A percentile compares a stretch with the other conserved stretches of the same genome.
Evolutionary conservation across 805 yeast genomes (phyloP).

Genomic region (Wickerhamiella vanderwaltii): DNA sequence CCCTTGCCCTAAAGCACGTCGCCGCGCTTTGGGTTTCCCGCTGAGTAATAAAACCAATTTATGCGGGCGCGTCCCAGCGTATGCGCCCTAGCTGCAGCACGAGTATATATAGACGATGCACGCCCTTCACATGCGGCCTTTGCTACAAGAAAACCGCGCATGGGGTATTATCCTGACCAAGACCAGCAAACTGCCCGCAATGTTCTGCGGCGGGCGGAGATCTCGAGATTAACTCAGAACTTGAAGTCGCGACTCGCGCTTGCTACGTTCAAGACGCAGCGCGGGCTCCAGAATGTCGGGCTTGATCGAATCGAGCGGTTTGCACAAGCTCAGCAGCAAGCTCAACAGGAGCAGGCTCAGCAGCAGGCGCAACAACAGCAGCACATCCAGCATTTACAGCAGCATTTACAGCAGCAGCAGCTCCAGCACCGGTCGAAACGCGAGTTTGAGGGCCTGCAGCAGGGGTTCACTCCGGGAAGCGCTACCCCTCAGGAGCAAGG

Average conservation of each 20-base stretch:
- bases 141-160: no score
- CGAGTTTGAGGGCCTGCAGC: constrained; percentile 5
- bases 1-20: no score
- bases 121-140: no score
- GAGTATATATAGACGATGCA: no score
- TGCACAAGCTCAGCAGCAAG: neutral
- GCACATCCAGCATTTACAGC: no score
- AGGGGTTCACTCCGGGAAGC: constrained; percentile 6
- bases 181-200: constrained; percentile 25
- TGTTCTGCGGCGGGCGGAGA: constrained; percentile 33
- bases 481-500: no score
- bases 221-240: constrained; percentile 31
- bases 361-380: neutral
- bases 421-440: neutral
- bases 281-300: constrained; percentile 30
- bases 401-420: no score
- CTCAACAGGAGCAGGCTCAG: constrained; percentile 11
- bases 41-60: no score
- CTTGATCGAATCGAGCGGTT: constrained; percentile 27
- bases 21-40: no score
- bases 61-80: no score
- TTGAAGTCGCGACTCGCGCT: constrained; percentile 32
- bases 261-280: constrained; percentile 32
- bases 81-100: no score
- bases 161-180: constrained; percentile 9